These are phyloP conservation scores for Fusarium denticulatum DNA, from an alignment of 2,329 filamentous ascomycete genomes.

Conservation along the genomic window DNA sequence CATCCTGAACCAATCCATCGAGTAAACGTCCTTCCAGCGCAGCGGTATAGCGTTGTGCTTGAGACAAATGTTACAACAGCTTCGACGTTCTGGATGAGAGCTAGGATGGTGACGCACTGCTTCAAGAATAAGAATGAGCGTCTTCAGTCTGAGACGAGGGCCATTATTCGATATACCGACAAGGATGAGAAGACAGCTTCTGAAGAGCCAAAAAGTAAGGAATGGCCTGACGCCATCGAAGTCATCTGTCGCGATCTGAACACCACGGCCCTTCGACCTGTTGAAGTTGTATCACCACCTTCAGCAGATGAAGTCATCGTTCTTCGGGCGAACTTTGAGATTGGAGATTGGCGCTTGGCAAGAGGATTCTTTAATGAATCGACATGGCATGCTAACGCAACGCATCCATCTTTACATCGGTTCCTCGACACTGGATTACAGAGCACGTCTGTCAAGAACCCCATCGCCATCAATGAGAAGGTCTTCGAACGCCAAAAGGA, in stretches of 20 bases:
- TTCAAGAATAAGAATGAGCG: slow-evolving; percentile 47
- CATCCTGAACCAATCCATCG: slow-evolving; percentile 67
- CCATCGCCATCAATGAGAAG: slow-evolving; percentile 44
- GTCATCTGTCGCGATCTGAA: slow-evolving; percentile 65
- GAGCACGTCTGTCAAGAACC: slow-evolving; percentile 4
- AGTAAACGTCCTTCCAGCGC: slow-evolving; percentile 74
- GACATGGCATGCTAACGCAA: slow-evolving; percentile 56
- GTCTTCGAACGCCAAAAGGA: slow-evolving; percentile 46
- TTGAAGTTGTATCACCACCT: slow-evolving; percentile 49
- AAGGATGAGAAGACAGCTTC: background rate
- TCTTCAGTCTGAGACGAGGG: slow-evolving; percentile 46
- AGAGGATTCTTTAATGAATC: slow-evolving; percentile 65
- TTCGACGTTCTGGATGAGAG: slow-evolving; percentile 71
- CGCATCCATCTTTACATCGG: slow-evolving; percentile 50
- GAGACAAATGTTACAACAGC: slow-evolving; percentile 65
- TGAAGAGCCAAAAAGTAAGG: slow-evolving; percentile 51
- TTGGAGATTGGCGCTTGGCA: slow-evolving; percentile 62
- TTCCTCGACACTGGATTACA: slow-evolving; percentile 43
- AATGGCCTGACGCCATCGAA: slow-evolving; percentile 60
- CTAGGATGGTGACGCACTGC: slow-evolving; percentile 56
- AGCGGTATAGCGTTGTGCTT: slow-evolving; percentile 75
- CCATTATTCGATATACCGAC: slow-evolving; percentile 46
- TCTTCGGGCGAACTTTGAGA: slow-evolving; percentile 65
- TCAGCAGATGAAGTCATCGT: slow-evolving; percentile 54
- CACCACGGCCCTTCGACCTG: slow-evolving; percentile 56